Evolutionary conservation across 108 stramenopile species (phyloP).

Genomic region (Parietichytrium sp.): DNA sequence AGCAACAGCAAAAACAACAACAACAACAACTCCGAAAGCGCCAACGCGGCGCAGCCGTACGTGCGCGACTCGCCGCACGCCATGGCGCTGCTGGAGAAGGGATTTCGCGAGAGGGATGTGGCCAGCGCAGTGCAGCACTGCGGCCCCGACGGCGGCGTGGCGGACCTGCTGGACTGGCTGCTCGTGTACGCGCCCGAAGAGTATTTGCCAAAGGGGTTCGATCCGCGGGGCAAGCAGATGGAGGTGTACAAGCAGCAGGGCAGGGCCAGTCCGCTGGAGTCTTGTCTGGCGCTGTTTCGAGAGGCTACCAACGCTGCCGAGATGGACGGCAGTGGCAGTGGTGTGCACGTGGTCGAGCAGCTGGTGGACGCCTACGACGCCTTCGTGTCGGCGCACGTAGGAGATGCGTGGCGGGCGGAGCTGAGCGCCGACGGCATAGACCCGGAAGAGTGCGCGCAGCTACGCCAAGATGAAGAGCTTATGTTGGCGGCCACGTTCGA

Average conservation of each 20-base stretch:
- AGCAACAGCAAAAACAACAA: too few relatives aligned
- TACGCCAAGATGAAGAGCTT: slow-evolving; percentile 16
- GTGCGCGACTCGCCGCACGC: background rate
- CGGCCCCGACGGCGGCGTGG: background rate
- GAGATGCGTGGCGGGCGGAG: background rate
- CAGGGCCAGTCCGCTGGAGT: background rate
- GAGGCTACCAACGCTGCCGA: background rate
- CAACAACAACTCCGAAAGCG: background rate
- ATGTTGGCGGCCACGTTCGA: slow-evolving; percentile 10
- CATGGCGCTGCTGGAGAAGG: background rate
- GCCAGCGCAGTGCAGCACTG: background rate
- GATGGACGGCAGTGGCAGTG: background rate
- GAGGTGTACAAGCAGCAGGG: background rate
- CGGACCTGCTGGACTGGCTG: slow-evolving; percentile 33
- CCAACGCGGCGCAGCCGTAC: background rate
- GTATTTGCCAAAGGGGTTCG: background rate
- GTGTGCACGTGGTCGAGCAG: background rate
- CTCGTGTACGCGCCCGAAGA: slow-evolving; percentile 14
- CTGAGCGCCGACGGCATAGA: background rate
- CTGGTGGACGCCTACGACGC: background rate
- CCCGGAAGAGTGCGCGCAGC: background rate
- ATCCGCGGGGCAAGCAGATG: slow-evolving; percentile 13
- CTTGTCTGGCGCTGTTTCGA: background rate
- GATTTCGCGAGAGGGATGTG: background rate
- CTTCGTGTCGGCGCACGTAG: background rate